Percentiles rank a stretch among this genome's conserved stretches.
These are phyloP conservation scores for Penicillium sp. DNA, from an alignment of 2,329 filamentous ascomycete genomes.

Conservation along the genomic window DNA sequence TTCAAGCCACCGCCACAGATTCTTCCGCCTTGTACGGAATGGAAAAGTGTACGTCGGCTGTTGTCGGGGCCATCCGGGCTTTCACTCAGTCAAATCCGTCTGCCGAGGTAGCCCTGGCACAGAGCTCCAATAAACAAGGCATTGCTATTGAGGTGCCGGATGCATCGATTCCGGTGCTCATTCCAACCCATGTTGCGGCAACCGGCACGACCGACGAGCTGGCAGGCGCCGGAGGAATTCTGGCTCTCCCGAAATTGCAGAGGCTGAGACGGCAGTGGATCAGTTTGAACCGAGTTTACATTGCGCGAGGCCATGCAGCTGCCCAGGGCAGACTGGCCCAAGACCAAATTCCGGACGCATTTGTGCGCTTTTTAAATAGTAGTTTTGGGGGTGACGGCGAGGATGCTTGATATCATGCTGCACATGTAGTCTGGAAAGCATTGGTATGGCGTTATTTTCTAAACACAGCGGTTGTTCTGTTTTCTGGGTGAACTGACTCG, in stretches of 20 bases:
- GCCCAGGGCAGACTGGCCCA: constrained; percentile 29
- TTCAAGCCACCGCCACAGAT: constrained; percentile 37
- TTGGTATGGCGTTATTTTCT: no score
- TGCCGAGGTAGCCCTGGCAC: constrained; percentile 33
- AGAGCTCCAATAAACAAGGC: constrained; percentile 22
- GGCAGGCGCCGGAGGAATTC: constrained; percentile 37
- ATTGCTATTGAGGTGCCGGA: constrained; percentile 36
- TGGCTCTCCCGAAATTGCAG: constrained; percentile 41
- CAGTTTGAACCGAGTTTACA: constrained; percentile 40
- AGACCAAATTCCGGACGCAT: constrained; percentile 40
- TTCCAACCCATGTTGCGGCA: constrained; percentile 36
- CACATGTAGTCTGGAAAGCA: no score
- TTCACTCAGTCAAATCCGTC: constrained; percentile 39
- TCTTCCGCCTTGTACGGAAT: constrained; percentile 41
- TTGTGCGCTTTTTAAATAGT: constrained; percentile 44
- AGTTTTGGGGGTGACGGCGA: constrained; percentile 35
- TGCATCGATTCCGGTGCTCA: constrained; percentile 28
- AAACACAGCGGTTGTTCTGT: no score
- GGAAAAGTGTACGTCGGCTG: constrained; percentile 40
- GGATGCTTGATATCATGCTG: no score
- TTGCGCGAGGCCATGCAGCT: constrained; percentile 33
- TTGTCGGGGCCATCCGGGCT: constrained; percentile 38
- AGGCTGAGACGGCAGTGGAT: constrained; percentile 44
- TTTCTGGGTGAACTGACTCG: no score
- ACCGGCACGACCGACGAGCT: constrained; percentile 39